Percentiles rank a stretch among this genome's conserved stretches.
Conservation (phyloP, 495 filamentous ascomycete species). For the Neurospora sp. region DNA sequence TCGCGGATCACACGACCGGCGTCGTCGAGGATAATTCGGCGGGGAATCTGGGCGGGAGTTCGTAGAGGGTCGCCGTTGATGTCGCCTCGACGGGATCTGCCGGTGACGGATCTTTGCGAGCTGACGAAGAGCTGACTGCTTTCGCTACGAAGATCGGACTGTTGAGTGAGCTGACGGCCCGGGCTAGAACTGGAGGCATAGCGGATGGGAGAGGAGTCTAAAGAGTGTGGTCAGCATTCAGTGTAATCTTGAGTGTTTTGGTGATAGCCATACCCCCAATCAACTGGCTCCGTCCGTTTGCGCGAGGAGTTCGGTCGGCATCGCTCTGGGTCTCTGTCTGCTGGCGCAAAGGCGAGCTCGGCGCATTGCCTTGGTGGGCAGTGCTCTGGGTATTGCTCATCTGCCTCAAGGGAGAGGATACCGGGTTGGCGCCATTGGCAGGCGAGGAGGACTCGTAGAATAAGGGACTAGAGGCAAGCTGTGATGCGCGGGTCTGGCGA, state of each 20-base stretch:
- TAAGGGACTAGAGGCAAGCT: slow-evolving; percentile 66
- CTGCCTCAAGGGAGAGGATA: slow-evolving; percentile 42
- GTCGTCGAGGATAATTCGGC: slow-evolving; percentile 73
- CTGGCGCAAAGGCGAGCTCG: slow-evolving; percentile 60
- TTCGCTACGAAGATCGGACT: slow-evolving; percentile 60
- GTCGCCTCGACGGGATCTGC: slow-evolving; percentile 64
- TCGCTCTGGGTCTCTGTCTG: slow-evolving; percentile 43
- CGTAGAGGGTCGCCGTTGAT: slow-evolving; percentile 68
- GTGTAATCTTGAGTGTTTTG: background rate
- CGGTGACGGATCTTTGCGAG: slow-evolving; percentile 44
- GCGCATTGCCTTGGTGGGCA: slow-evolving; percentile 40
- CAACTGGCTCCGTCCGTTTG: slow-evolving; percentile 31
- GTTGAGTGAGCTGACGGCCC: slow-evolving; percentile 46
- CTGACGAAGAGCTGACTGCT: slow-evolving; percentile 82
- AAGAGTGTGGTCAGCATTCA: background rate
- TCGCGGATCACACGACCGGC: slow-evolving; percentile 60
- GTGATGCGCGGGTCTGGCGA: slow-evolving; percentile 33
- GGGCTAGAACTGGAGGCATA: slow-evolving; percentile 85
- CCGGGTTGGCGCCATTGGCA: slow-evolving; percentile 30
- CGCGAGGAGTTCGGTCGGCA: slow-evolving; percentile 64
- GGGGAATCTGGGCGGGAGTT: slow-evolving; percentile 52
- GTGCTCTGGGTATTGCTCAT: slow-evolving; percentile 48
- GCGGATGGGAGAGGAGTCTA: slow-evolving; percentile 84
- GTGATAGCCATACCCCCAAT: slow-evolving; percentile 52
- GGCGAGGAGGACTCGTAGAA: slow-evolving; percentile 80